Evolutionary conservation across 495 filamentous ascomycete genomes (phyloP), one percentile per base, ranked within the genome.

Genomic region (Cetradonia linearis): DNA sequence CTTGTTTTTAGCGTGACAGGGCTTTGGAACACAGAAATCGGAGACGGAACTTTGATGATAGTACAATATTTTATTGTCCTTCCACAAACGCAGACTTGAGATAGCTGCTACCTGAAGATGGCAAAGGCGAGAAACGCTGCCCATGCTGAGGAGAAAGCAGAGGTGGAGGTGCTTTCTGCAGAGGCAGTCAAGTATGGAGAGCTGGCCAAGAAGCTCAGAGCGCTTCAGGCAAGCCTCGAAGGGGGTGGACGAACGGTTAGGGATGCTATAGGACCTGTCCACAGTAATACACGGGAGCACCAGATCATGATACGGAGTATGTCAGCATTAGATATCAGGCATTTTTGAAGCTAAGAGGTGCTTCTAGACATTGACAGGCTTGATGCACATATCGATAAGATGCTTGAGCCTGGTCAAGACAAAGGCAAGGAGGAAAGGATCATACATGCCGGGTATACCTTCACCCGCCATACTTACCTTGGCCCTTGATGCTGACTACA

Each of bases 141-240:
- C n/a, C 78, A 80, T 69, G 82, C 80, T n/a, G 84, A 87, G 74
- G 84, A 87, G 70, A 81, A 81, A 68, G 84, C 84, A 1, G 84
- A 87, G 71, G 84, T 87, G 47, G 84, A 86, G 70, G 82, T 86
- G 36, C 70, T 87, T 20, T 80, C 78, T 62, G 83, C 84, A 52
- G 83, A 83, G 67, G 76, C 85, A 58, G 78, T 81, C 61, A 86
- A 86, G 72, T 77, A 84, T 63, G 82, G 84, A 60, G 68, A 74
- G 54, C 81, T 97, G 66, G 95, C 88, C 34, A 95, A 91, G 74
- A 96, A 94, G 76, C 96, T 99, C 63, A 83, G 91, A 70, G 84
- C 87, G 23, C 94, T 90, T 31, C 78, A 96, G 56, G 83, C 83
- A 34, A 82, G 92, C 65, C 74, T 99, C 14, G 89, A 96, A 63